A percentile compares a stretch with the other conserved stretches of the same genome.
Conservation (phyloP, 2,329 filamentous ascomycete species). For the Nemania sp. region DNA sequence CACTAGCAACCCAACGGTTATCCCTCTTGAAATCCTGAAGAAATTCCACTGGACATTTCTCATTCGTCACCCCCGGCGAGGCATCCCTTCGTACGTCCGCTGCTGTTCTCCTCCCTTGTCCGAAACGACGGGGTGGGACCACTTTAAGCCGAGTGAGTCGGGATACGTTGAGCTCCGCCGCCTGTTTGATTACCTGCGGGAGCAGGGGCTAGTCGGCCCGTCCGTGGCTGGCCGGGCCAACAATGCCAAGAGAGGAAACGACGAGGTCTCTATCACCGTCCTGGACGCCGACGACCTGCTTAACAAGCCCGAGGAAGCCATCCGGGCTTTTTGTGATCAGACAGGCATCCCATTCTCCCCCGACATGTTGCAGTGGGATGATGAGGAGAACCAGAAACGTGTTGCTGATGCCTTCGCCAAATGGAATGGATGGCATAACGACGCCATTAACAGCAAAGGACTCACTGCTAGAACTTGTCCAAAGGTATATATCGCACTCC, state of each 20-base stretch:
- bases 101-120: constrained; percentile 92
- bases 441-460: constrained; percentile 85
- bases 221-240: constrained; percentile 63
- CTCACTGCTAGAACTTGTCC: constrained; percentile 77
- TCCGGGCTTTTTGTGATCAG: constrained; percentile 83
- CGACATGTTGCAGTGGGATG: constrained; percentile 87
- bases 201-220: constrained; percentile 77
- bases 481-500: constrained; percentile 57
- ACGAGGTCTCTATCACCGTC: constrained; percentile 77
- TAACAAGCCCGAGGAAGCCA: constrained; percentile 80
- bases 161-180: constrained; percentile 90
- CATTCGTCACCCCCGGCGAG: constrained; percentile 92
- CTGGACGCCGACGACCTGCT: constrained; percentile 95
- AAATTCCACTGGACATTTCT: constrained; percentile 95
- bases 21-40: constrained; percentile 79
- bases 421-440: constrained; percentile 97
- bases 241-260: constrained; percentile 40
- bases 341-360: constrained; percentile 81
- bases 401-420: constrained; percentile 88
- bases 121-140: constrained; percentile 82
- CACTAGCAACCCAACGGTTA: constrained; percentile 83
- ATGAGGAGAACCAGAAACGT: constrained; percentile 74
- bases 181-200: constrained; percentile 85
- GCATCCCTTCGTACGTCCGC: constrained; percentile 93
- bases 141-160: constrained; percentile 89